Evolutionary conservation across 768 basidiomycete genomes (phyloP).

Genomic region (Trametes coccinea): DNA sequence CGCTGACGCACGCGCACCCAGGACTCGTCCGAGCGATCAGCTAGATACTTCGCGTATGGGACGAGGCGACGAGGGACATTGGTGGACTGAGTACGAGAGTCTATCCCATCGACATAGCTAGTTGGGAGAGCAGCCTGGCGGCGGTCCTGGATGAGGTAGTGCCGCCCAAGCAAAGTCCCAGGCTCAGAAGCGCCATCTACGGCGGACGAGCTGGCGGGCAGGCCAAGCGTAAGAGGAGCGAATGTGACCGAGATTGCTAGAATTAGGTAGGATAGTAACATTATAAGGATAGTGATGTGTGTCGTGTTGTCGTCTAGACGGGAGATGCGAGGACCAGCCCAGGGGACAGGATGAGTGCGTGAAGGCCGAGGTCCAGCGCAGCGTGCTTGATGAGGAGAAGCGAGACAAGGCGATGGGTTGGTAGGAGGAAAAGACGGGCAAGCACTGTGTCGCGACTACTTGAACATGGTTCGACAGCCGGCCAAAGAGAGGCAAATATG

Average conservation of each 20-base stretch:
- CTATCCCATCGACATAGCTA: neutral
- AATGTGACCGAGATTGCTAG: constrained; percentile 7
- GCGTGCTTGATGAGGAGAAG: neutral
- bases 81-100: neutral
- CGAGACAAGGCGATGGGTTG: neutral
- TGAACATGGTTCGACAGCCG: constrained; percentile 15
- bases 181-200: constrained; percentile 15
- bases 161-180: constrained; percentile 26
- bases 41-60: constrained; percentile 24
- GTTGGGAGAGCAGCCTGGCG: neutral
- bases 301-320: constrained; percentile 5
- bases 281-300: constrained; percentile 1
- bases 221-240: constrained; percentile 3
- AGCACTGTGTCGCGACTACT: neutral
- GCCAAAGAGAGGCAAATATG: constrained; percentile 19
- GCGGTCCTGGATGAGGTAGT: constrained; percentile 23
- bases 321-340: constrained; percentile 15
- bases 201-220: neutral
- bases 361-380: neutral
- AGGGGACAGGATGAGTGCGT: neutral
- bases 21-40: constrained; percentile 20
- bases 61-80: neutral
- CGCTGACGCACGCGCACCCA: constrained; percentile 7
- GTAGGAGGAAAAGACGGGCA: neutral
- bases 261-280: constrained; percentile 19